A percentile compares a stretch with the other conserved stretches of the same genome.
Conservation (phyloP, 1,284 basidiomycete species). For the Papiliotrema fonsecae region DNA sequence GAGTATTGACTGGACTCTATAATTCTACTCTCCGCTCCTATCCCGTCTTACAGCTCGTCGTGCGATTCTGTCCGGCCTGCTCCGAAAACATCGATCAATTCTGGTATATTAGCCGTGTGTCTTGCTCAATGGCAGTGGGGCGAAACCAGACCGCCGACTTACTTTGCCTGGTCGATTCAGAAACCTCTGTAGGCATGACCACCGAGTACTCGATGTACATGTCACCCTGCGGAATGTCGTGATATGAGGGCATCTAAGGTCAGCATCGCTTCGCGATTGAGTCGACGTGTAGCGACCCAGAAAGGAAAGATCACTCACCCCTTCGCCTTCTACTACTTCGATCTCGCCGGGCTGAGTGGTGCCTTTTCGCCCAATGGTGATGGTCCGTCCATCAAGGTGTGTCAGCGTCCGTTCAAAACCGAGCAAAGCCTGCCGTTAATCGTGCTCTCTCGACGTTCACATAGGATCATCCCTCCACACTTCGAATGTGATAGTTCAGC, state of each 20-base stretch:
- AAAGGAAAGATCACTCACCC: conserved; percentile 47
- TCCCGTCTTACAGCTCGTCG: no score
- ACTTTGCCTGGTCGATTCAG: conserved; percentile 64
- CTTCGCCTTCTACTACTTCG: conserved; percentile 76
- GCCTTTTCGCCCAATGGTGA: conserved; percentile 63
- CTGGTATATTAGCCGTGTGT: no score
- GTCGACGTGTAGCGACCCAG: not conserved
- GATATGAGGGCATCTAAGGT: conserved; percentile 65
- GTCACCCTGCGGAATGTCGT: conserved; percentile 63
- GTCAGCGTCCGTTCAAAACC: conserved; percentile 65
- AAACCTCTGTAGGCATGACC: conserved; percentile 69
- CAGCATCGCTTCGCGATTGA: not conserved
- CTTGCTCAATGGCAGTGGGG: no score
- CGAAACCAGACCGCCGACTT: no score
- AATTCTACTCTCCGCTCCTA: no score
- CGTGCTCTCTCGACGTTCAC: conserved; percentile 1
- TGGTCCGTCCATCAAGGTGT: conserved; percentile 80
- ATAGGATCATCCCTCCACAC: not conserved
- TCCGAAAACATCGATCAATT: no score
- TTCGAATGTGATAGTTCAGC: not conserved
- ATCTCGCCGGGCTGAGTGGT: conserved; percentile 94
- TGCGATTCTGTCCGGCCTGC: no score
- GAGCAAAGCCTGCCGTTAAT: conserved; percentile 39
- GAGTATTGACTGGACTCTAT: no score
- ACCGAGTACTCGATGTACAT: conserved; percentile 88